Evolutionary conservation across 163 green algal genomes (phyloP).

Genomic region (Volvox carteri): DNA sequence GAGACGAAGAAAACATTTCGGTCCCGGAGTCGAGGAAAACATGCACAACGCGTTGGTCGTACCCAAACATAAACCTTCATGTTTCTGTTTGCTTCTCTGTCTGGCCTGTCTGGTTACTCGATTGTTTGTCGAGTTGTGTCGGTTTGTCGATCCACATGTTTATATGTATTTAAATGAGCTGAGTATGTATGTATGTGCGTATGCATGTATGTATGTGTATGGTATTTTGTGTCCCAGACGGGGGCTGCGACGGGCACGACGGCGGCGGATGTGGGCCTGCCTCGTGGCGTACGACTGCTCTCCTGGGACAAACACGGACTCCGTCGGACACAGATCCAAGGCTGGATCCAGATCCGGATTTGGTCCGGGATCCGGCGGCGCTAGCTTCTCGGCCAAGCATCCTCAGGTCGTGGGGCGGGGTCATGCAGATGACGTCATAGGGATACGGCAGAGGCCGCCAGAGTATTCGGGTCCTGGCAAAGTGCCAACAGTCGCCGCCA

Average conservation of each 20-base stretch:
- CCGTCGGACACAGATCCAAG: not conserved
- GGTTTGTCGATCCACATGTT: not conserved
- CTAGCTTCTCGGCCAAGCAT: too few relatives aligned
- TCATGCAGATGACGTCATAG: too few relatives aligned
- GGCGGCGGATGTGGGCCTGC: constrained; percentile 39
- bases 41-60: not conserved
- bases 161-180: not conserved
- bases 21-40: not conserved
- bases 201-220: not conserved
- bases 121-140: not conserved
- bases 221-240: not conserved
- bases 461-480: too few relatives aligned
- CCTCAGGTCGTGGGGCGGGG: too few relatives aligned
- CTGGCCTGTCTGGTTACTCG: not conserved
- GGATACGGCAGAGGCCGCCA: too few relatives aligned
- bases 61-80: not conserved
- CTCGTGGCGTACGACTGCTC: constrained; percentile 6
- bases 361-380: not conserved
- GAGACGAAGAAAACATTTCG: not conserved
- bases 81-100: too few relatives aligned
- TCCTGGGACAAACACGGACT: not conserved
- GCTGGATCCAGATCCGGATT: not conserved
- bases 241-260: constrained; percentile 3
- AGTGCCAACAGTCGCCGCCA: not conserved
- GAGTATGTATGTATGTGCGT: not conserved